Evolutionary conservation across 768 basidiomycete species (phyloP), one percentile per base, ranked within the genome.

Genomic region (Hydnum rufescens): DNA sequence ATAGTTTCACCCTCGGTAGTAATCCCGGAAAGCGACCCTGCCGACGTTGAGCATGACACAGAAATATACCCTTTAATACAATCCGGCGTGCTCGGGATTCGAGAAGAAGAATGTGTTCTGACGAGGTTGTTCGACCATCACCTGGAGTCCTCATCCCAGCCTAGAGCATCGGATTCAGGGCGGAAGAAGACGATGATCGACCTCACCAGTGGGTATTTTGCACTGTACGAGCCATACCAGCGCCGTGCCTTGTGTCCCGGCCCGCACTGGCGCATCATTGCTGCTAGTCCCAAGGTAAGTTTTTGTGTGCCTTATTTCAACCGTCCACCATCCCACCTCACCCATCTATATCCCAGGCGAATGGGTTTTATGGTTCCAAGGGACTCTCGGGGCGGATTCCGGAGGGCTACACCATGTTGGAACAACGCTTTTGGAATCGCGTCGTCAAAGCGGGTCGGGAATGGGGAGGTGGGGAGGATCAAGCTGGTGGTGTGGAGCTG

Each of bases 171-270:
- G 16, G 23, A 53, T 6, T 4, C 31, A 19, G 52, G 32, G 16
- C 6, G 18, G n/a, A 16, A 5, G 4, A 5, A 26, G 8, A 8
- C 44, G 16, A 18, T 31, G 23, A 61, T 73, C 28, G 85, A 95
- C 62, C 67, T 96, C 61, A 99, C 95, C 4, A 90, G 82, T 59
- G 95, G 95, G 6, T 99, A 99, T 66, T 97, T 99, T 62, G 84
- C 84, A 4, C 68, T 97, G 30, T 84, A 83, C 61, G 68, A 72
- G 54, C 74, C 73, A 8, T 97, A 97, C 63, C 85, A 86, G 61
- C 68, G 76, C 28, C 68, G 80, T 8, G 70, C 95, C 25, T 62
- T 72, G 23, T 30, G 63, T 60, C 3, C 58, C 57, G 51, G 53
- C 25, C 29, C 75, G 26, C 69, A 74, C 34, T 80, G 80, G 51